Base-by-base conservation (phyloP, 352 stramenopile species). In the Nothophytophthora sp. region DNA sequence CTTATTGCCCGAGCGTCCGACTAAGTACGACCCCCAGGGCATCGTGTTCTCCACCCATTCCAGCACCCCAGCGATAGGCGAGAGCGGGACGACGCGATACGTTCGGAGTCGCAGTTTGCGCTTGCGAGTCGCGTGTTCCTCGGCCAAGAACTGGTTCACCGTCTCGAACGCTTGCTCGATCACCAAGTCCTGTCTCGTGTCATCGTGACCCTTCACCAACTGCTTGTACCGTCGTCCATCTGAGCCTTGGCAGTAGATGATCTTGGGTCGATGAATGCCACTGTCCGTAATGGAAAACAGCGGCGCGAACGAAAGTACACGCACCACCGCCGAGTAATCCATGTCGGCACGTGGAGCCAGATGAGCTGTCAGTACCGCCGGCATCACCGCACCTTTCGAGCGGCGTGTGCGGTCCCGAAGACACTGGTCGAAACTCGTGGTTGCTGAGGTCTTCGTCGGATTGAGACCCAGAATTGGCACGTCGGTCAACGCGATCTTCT, bases 1-100 rank as follows among this genome's bases (percentile, higher is more conserved):
- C 6, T 49, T 56, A 28, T 79, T 91, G 2, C 42, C 50, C 40
- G 55, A 67, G 16, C 71, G 70, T 2, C 62, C 79, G 6, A 90
- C 76, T 8, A 99, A 66, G 70, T 97, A 98, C 3, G 93, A 81
- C 0, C 92, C 92, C 70, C 99, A 98, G 4, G 96, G 85, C 20
- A 95, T 82, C 1, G 97, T 99, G 56, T 98, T 89, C 42, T 99
- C 82, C 8, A 99, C 97, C 96, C 96, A 99, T 68, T 99, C 97
- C 5, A 99, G 72, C 40, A 99, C 95, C 23, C 98, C 98, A 44
- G 87, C 91, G 18, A 92, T 86, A 4, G 96, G 95, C 11, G 81
- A 93, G 5, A 96, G 52, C 33, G 86, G 86, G 9, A 93, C 80
- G 22, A 99, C 95, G 50, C 96, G 97, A 74, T 99, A 99, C 15